A percentile compares a stretch with the other conserved stretches of the same genome.
These are phyloP conservation scores for Prinsepia uniflora DNA, from an alignment of 306 rosid species.

Conservation along the genomic window DNA sequence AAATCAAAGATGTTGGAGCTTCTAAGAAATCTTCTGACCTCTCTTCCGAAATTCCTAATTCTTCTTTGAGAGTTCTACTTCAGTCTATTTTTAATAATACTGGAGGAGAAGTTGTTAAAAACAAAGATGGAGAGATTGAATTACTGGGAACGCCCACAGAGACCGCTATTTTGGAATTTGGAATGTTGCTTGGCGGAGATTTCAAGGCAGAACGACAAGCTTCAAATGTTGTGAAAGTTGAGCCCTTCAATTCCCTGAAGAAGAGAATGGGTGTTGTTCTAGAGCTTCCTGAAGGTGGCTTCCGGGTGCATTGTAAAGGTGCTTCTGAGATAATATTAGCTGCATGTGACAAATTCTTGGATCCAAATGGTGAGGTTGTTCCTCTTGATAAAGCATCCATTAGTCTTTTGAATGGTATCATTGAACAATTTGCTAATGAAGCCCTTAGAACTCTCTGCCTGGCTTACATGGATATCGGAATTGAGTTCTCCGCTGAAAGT, in stretches of 20 bases:
- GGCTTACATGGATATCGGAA: constrained; percentile 64
- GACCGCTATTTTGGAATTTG: constrained; percentile 81
- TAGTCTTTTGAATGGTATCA: constrained; percentile 48
- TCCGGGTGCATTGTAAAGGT: constrained; percentile 84
- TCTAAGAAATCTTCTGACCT: constrained; percentile 43
- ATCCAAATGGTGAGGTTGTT: constrained; percentile 55
- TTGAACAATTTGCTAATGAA: constrained; percentile 77
- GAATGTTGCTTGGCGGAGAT: constrained; percentile 73
- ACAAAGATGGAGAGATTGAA: constrained; percentile 60
- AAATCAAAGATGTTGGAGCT: constrained; percentile 54
- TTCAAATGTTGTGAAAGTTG: constrained; percentile 64
- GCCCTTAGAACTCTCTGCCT: constrained; percentile 95
- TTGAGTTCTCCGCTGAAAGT: constrained; percentile 46
- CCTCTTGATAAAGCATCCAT: constrained; percentile 53
- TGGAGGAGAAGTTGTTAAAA: constrained; percentile 87
- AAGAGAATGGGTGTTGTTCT: constrained; percentile 84
- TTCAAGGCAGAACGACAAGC: constrained; percentile 54
- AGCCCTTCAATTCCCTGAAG: constrained; percentile 88
- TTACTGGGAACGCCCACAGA: constrained; percentile 93
- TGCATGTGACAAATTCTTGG: constrained; percentile 63
- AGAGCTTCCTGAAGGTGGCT: constrained; percentile 62
- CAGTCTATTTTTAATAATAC: constrained; percentile 92
- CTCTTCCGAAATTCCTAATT: constrained; percentile 57
- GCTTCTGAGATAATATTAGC: constrained; percentile 90
- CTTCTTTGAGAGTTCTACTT: constrained; percentile 56